Percentiles rank a stretch among this genome's conserved stretches.
Evolutionary conservation across 2,329 filamentous ascomycete species (phyloP).

Genomic region (Pyrenochaeta sp.): DNA sequence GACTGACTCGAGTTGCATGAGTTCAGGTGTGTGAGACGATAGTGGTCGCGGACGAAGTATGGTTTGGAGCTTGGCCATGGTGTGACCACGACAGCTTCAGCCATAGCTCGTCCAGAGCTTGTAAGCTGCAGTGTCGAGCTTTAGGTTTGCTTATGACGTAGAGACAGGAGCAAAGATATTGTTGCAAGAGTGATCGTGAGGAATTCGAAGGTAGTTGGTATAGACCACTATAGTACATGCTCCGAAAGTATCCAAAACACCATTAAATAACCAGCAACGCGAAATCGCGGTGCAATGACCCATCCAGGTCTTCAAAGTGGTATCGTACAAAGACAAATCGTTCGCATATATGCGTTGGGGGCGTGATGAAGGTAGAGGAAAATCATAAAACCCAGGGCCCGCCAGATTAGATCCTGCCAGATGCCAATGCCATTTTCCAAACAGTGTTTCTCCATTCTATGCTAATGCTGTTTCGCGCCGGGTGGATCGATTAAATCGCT

Average conservation of each 20-base stretch:
- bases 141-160: not conserved
- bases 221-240: not conserved
- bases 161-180: not conserved
- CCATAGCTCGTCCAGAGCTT: not conserved
- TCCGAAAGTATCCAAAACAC: not conserved
- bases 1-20: constrained; percentile 4
- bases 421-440: constrained; percentile 4
- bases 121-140: no score
- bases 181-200: not conserved
- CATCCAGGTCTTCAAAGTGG: constrained; percentile 13
- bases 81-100: constrained; percentile 6
- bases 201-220: not conserved
- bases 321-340: constrained; percentile 25
- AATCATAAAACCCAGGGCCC: not conserved
- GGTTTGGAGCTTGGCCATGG: not conserved
- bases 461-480: constrained; percentile 10
- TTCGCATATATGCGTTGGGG: constrained; percentile 20
- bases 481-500: constrained; percentile 1
- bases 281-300: not conserved
- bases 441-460: constrained; percentile 14
- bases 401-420: constrained; percentile 2
- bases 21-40: not conserved
- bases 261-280: not conserved
- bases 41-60: not conserved
- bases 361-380: constrained; percentile 3